Percentiles rank a stretch among this genome's conserved stretches.
These are phyloP conservation scores for Cardiospermum halicacabum DNA, from an alignment of 345 rosid species.

Conservation along the genomic window DNA sequence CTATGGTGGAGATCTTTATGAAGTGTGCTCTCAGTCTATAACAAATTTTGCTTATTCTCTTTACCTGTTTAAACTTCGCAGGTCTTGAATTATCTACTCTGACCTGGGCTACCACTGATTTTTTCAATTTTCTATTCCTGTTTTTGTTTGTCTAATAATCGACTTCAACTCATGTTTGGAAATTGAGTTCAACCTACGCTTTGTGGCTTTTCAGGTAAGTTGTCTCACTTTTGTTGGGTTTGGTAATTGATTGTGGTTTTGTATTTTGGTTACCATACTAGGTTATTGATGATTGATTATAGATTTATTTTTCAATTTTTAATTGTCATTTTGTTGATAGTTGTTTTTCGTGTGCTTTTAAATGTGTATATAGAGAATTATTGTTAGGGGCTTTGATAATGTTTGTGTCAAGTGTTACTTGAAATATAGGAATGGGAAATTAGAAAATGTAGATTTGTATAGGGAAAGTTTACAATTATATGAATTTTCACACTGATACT, in stretches of 20 bases:
- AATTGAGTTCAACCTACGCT: conserved; percentile 26
- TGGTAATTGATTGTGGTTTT: conserved; percentile 1
- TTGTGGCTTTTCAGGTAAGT: conserved; percentile 47
- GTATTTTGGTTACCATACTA: not conserved
- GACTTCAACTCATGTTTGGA: conserved; percentile 41
- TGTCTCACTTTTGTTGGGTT: conserved; percentile 8
- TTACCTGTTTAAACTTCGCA: not conserved
- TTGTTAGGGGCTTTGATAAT: conserved; percentile 4
- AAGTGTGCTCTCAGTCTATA: too few species aligned
- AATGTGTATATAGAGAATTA: conserved; percentile 1
- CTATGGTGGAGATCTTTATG: too few species aligned
- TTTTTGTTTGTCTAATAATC: conserved; percentile 3
- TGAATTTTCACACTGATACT: conserved; percentile 44
- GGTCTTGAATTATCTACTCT: conserved; percentile 8
- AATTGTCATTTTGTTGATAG: not conserved
- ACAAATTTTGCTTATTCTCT: conserved; percentile 10
- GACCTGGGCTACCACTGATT: conserved; percentile 16
- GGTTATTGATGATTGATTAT: not conserved
- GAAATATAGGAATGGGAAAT: conserved; percentile 2
- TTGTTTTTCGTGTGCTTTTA: not conserved
- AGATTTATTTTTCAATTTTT: not conserved
- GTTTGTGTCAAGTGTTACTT: not conserved
- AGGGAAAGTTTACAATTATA: conserved; percentile 26
- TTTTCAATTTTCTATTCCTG: too few species aligned
- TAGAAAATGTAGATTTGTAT: conserved; percentile 15